These are phyloP conservation scores for Rutidosis leptorrhynchoides DNA, from an alignment of 129 eudicot species.

Conservation along the genomic window DNA sequence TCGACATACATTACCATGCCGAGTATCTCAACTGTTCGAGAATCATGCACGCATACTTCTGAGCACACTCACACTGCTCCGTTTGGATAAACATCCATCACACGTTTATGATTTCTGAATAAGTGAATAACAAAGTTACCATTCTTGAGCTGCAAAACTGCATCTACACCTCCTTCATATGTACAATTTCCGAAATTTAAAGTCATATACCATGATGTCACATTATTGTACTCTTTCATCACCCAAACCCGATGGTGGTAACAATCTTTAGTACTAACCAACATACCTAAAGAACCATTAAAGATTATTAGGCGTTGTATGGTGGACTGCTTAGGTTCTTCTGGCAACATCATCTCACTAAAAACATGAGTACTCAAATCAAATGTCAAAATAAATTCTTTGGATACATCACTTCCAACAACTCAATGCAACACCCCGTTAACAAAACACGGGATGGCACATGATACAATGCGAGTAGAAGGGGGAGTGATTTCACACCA, in stretches of 20 bases:
- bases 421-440: slow-evolving; percentile 20
- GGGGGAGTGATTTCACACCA: slow-evolving; percentile 10
- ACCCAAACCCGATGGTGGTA: too few species aligned
- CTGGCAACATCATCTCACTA: not conserved
- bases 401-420: not conserved
- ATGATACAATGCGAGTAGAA: not conserved
- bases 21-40: not conserved
- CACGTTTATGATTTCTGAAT: not conserved
- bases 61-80: too few species aligned
- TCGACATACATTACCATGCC: not conserved
- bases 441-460: not conserved
- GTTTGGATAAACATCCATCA: not conserved
- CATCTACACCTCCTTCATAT: too few species aligned
- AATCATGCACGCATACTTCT: not conserved
- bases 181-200: too few species aligned
- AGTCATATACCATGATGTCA: not conserved
- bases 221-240: not conserved
- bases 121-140: not conserved
- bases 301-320: too few species aligned
- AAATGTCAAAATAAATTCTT: not conserved
- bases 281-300: not conserved
- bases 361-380: slow-evolving; percentile 10
- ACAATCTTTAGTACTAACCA: not conserved
- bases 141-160: too few species aligned
- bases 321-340: too few species aligned